Percentiles rank a stretch among this genome's conserved stretches.
phyloP scores from a whole-genome alignment of 2,329 filamentous ascomycete species.

The Biscogniauxia mediterranea region DNA sequence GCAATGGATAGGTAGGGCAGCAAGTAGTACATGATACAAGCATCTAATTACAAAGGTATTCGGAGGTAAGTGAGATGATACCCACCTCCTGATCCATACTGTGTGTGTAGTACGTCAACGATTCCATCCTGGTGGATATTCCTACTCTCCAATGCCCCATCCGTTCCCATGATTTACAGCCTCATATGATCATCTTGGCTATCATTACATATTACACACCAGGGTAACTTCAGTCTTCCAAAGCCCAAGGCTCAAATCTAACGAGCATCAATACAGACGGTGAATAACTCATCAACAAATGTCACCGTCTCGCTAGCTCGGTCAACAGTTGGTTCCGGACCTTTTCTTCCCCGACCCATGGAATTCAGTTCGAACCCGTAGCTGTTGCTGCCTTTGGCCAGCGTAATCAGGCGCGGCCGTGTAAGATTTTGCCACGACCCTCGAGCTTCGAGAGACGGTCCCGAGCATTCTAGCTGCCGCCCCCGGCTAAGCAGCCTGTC shows the following conservation, averaged over 20 bases:
- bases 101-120: not conserved
- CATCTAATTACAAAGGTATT: too few relatives aligned
- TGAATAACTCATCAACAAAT: conserved; percentile 33
- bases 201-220: not conserved
- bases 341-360: not conserved
- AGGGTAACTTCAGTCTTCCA: not conserved
- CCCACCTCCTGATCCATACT: not conserved
- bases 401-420: conserved; percentile 15
- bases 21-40: too few relatives aligned
- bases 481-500: conserved; percentile 1
- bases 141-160: not conserved
- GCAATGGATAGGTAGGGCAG: too few relatives aligned
- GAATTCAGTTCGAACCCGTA: conserved; percentile 28
- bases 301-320: conserved; percentile 32
- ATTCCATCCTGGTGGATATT: not conserved
- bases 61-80: too few relatives aligned
- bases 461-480: conserved; percentile 5
- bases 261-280: conserved; percentile 25
- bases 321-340: conserved; percentile 18
- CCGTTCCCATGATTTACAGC: not conserved
- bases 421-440: not conserved
- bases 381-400: conserved; percentile 17
- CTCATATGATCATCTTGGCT: not conserved
- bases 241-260: not conserved
- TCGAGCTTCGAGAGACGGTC: not conserved